phyloP scores from a whole-genome alignment of 2,329 filamentous ascomycete genomes.

The Cercospora sp. region DNA sequence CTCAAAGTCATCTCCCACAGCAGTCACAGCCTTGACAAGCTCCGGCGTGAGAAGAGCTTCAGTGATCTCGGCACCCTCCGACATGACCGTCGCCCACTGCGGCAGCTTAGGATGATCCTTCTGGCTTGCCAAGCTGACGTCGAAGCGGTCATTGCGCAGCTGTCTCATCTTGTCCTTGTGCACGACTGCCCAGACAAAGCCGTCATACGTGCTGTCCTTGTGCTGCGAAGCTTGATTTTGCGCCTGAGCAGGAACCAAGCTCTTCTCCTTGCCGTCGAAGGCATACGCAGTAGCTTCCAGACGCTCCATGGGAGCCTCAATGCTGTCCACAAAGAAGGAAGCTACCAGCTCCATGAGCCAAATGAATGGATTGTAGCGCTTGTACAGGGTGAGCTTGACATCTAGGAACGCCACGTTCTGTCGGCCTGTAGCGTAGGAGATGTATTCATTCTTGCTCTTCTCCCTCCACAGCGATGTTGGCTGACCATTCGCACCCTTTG shows the following conservation, averaged over 20 bases:
- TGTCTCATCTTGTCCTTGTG: constrained; percentile 93
- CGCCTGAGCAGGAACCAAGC: constrained; percentile 65
- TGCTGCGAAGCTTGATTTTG: constrained; percentile 51
- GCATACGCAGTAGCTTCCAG: constrained; percentile 78
- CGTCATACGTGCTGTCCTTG: constrained; percentile 69
- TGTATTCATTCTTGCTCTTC: constrained; percentile 82
- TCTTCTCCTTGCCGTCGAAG: constrained; percentile 87
- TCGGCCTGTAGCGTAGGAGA: constrained; percentile 84
- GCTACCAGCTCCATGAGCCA: constrained; percentile 67
- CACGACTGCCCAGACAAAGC: constrained; percentile 92
- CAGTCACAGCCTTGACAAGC: constrained; percentile 73
- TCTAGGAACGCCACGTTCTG: constrained; percentile 93
- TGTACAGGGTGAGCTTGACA: constrained; percentile 75
- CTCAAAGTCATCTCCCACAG: constrained; percentile 79
- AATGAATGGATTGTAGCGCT: constrained; percentile 80
- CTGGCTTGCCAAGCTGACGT: constrained; percentile 86
- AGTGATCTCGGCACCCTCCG: constrained; percentile 92
- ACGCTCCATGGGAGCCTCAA: constrained; percentile 68
- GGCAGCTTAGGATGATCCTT: constrained; percentile 92
- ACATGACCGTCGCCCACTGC: constrained; percentile 90
- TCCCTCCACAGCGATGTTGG: constrained; percentile 71
- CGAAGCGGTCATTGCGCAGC: constrained; percentile 89
- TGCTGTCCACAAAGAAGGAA: constrained; percentile 77
- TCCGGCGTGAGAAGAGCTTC: constrained; percentile 85
- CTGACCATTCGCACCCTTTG: constrained; percentile 42